Conservation (phyloP, 1,139 yeast species). For the Geotrichum macrosporum region DNA sequence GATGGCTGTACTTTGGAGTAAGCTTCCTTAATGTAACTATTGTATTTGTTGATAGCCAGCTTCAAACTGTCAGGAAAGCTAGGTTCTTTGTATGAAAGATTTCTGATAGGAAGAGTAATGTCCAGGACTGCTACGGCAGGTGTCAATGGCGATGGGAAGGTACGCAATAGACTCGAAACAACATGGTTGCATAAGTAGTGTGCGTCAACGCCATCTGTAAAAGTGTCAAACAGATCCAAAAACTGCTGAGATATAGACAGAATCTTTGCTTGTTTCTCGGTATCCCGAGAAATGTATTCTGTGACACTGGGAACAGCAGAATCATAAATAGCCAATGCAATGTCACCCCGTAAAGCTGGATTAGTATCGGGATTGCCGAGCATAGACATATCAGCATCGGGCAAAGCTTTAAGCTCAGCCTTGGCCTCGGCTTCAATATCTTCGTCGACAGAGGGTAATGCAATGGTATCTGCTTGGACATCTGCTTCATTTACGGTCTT, state of each 20-base stretch:
- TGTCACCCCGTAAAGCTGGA: conserved; percentile 87
- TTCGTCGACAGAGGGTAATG: conserved; percentile 24
- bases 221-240: conserved; percentile 58
- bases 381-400: conserved; percentile 84
- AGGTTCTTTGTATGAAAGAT: conserved; percentile 39
- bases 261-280: conserved; percentile 16
- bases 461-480: conserved; percentile 14
- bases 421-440: conserved; percentile 32
- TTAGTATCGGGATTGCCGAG: conserved; percentile 81
- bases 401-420: conserved; percentile 59
- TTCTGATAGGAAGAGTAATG: conserved; percentile 65
- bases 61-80: conserved; percentile 59
- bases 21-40: conserved; percentile 47
- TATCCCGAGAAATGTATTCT: conserved; percentile 12
- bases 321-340: conserved; percentile 78
- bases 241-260: conserved; percentile 43
- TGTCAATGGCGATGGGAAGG: conserved; percentile 37
- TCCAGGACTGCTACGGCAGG: conserved; percentile 51
- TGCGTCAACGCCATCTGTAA: conserved; percentile 59
- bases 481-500: conserved; percentile 20
- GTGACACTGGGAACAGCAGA: conserved; percentile 42
- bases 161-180: conserved; percentile 47
- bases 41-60: conserved; percentile 64
- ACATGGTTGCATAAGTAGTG: conserved; percentile 63
- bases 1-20: conserved; percentile 37